Base-by-base conservation (phyloP, 1,284 basidiomycete species). In the Cutaneotrichosporon cutaneum region DNA sequence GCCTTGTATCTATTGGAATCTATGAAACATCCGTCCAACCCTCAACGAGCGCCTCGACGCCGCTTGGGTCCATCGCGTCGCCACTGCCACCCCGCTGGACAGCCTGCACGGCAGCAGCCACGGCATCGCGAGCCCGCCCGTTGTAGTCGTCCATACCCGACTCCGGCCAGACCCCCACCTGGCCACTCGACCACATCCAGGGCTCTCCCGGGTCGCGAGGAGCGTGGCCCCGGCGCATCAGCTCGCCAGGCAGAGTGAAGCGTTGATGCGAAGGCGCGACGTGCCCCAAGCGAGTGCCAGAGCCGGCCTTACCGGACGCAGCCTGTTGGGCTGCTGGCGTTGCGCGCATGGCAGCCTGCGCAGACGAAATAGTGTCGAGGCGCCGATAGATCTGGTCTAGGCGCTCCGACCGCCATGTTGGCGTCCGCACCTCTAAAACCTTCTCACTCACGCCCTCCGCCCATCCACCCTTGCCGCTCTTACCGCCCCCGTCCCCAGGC, bases 341-440 rank as follows among this genome's bases (percentile, higher is more conserved):
- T 0, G 69, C 63, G 4, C 70, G 69, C 18, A 57, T 53, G 21
- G 67, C 66, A 6, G 68, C 65, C 30, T 68, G 63, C 22, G 60
- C 59, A 4, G 65, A 58, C 0, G 69, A 60, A n/a, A 72, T 68
- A 7, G 56, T 50, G 60, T 78, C 77, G 9, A 78, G 66, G 4
- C 68, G 66, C 14, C 56, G 61, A 52, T 77, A 76, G 5, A 75
- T 64, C 3, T 69, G 68, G 56, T 74, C 73, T 21, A 78, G 67
- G 63, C 74, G 60, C 1, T 64, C 60, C 18, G 70, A 72, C 16
- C 78, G 65, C 78, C 78, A 80, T 14, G 70, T 67, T 24, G 77
- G 77, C 10, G 72, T 75, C 45, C 78, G 68, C 10, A 96, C 93
- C 44, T 94, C 91, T 69, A 92, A 71, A 0, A 90, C 89, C 36